Conservation (phyloP, 495 filamentous ascomycete species). For the Hypomontagnella monticulosa region DNA sequence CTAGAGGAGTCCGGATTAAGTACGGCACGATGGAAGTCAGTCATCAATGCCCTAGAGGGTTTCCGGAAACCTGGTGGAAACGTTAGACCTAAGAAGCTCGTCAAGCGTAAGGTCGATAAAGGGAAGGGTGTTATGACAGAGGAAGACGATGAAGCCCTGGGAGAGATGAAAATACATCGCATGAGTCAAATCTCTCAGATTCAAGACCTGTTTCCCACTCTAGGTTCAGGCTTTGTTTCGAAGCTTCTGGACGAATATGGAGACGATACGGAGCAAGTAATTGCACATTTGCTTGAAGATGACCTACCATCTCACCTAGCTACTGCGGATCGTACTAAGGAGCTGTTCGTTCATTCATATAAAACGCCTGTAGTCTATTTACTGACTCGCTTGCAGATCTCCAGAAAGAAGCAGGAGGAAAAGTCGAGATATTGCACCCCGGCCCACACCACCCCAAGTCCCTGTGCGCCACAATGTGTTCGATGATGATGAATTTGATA, state of each 20-base stretch:
- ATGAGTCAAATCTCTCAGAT: conserved; percentile 86
- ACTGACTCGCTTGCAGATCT: conserved; percentile 42
- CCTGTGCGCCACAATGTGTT: conserved; percentile 68
- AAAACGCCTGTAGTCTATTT: conserved; percentile 2
- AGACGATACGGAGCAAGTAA: conserved; percentile 80
- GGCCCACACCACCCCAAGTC: conserved; percentile 52
- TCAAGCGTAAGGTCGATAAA: conserved; percentile 65
- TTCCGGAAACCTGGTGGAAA: conserved; percentile 64
- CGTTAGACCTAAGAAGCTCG: conserved; percentile 61
- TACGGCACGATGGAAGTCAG: conserved; percentile 64
- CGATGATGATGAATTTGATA: conserved; percentile 83
- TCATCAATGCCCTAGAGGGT: conserved; percentile 62
- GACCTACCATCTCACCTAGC: conserved; percentile 72
- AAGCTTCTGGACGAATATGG: conserved; percentile 81
- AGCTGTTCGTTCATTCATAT: conserved; percentile 53
- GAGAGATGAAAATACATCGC: conserved; percentile 77
- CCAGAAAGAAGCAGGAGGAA: conserved; percentile 38
- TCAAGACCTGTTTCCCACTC: conserved; percentile 90
- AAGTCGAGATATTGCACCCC: conserved; percentile 49
- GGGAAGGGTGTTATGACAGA: conserved; percentile 68
- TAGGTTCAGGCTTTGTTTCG: conserved; percentile 84
- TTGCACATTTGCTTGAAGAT: conserved; percentile 85
- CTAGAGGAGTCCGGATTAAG: conserved; percentile 51
- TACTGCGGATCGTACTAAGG: conserved; percentile 62
- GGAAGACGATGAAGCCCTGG: conserved; percentile 55